A percentile compares a stretch with the other conserved stretches of the same genome.
Evolutionary conservation across 495 filamentous ascomycete genomes (phyloP).

Genomic region (Baudoinia panamericana): DNA sequence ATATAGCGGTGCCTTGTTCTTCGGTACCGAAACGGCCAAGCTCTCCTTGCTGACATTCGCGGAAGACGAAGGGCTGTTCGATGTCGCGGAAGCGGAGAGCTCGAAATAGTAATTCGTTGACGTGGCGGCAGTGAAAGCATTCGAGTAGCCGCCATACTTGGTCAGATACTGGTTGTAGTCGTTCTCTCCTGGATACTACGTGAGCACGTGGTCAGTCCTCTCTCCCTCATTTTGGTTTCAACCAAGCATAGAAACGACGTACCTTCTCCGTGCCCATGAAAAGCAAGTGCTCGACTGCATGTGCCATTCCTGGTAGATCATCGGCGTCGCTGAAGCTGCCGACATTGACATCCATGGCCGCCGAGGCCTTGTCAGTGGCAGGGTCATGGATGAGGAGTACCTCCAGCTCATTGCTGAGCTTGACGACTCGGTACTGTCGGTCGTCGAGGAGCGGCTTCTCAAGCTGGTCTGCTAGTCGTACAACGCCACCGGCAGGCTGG

Average conservation of each 20-base stretch:
- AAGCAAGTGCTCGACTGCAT: constrained; percentile 81
- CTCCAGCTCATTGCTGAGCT: constrained; percentile 80
- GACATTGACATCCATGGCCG: constrained; percentile 88
- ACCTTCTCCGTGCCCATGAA: constrained; percentile 99
- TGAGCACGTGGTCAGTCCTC: constrained; percentile 14
- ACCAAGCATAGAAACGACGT: no score
- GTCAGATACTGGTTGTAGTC: constrained; percentile 89
- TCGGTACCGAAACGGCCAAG: constrained; percentile 8
- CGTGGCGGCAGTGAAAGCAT: constrained; percentile 85
- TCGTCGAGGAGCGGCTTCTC: constrained; percentile 84
- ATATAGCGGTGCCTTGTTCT: constrained; percentile 53
- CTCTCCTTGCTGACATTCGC: constrained; percentile 17
- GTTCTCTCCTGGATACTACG: constrained; percentile 83
- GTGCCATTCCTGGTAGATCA: constrained; percentile 86
- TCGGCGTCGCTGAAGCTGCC: constrained; percentile 86
- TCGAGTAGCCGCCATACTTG: constrained; percentile 76
- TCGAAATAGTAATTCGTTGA: constrained; percentile 99
- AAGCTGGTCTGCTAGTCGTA: constrained; percentile 63
- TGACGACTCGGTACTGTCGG: constrained; percentile 75
- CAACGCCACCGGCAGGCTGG: constrained; percentile 16
- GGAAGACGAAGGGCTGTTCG: constrained; percentile 20
- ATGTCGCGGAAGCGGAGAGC: constrained; percentile 52
- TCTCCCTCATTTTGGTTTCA: neutral
- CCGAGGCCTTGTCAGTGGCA: constrained; percentile 92
- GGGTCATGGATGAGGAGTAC: constrained; percentile 87